Evolutionary conservation across 2,329 filamentous ascomycete species (phyloP), one percentile per base, ranked within the genome.

Genomic region (Xylariomycetidae sp.): DNA sequence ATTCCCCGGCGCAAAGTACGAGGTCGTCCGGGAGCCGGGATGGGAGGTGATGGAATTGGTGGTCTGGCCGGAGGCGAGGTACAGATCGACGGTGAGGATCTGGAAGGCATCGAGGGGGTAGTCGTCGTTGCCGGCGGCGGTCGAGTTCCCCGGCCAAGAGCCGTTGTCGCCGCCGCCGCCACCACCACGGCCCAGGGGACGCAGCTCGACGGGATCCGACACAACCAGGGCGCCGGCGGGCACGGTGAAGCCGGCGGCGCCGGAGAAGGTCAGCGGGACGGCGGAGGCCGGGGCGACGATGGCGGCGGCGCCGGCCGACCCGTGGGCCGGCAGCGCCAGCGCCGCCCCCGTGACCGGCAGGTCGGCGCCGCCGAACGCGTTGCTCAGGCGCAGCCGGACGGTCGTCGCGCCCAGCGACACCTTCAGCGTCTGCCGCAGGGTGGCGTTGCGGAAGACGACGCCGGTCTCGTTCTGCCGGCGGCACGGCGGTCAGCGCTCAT

Each of bases 401-500:
- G 68, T 64, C 2, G 64, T 54, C 3, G 72, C 67, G 1, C 60
- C 60, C 6, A 75, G 62, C 4, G 73, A 71, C 40, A 78, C 57
- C 41, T 71, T 70, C 36, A 80, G 49, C 0, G 76, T 82, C 52
- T 81, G 76, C 5, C 78, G 72, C 47, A 82, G 62, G 0, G 77
- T 79, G 4, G 72, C 63, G 47, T 81, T 70, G 28, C 60, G 49
- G 51, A 80, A 79, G 14, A 76, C 67, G 3, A 63, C 52, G 9
- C 62, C 60, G 2, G 63, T 66, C 38, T 61, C 59, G 50, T 76
- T 77, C 72, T 76, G 39, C 1, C 3, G n/a, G n/a, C n/a, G n/a
- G n/a, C n/a, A n/a, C n/a, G n/a, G n/a, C n/a, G n/a, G n/a, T n/a
- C n/a, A n/a, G n/a, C n/a, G n/a, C n/a, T n/a, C n/a, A n/a, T n/a